Percentiles rank a stretch among this genome's conserved stretches.
Evolutionary conservation across 306 rosid species (phyloP).

Genomic region (Gastrolobium villosum): DNA sequence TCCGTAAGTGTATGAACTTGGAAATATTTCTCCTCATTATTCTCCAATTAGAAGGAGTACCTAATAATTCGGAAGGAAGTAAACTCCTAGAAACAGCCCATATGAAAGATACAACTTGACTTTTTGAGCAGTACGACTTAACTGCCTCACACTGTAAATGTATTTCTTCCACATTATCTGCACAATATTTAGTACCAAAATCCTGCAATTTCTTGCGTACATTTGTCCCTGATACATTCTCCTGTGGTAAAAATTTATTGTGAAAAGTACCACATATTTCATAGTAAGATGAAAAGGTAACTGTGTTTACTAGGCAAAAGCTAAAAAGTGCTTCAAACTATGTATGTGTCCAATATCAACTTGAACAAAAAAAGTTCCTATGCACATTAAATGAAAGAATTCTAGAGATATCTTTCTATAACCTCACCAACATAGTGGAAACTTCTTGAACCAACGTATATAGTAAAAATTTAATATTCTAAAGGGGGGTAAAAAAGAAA

Average conservation of each 20-base stretch:
- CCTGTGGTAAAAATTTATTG: slow-evolving; percentile 51
- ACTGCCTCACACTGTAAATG: slow-evolving; percentile 54
- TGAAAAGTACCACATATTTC: slow-evolving; percentile 18
- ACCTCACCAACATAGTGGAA: slow-evolving; percentile 25
- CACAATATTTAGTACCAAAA: slow-evolving; percentile 40
- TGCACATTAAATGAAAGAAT: slow-evolving; percentile 17
- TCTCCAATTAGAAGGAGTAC: slow-evolving; percentile 82
- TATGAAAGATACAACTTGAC: slow-evolving; percentile 86
- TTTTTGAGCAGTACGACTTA: slow-evolving; percentile 67
- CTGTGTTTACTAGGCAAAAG: background rate
- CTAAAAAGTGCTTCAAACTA: background rate
- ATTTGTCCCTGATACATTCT: slow-evolving; percentile 44
- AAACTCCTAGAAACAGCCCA: slow-evolving; percentile 94
- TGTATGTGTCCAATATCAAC: slow-evolving; percentile 26
- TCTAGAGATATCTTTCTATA: slow-evolving; percentile 12
- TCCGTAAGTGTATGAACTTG: slow-evolving; percentile 73
- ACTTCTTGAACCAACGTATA: slow-evolving; percentile 35
- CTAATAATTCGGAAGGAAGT: slow-evolving; percentile 80
- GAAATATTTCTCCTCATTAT: slow-evolving; percentile 76
- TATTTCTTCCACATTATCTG: slow-evolving; percentile 49
- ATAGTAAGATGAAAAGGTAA: slow-evolving; percentile 4
- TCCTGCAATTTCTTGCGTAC: slow-evolving; percentile 46
- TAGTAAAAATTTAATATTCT: slow-evolving; percentile 36
- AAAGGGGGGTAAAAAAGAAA: background rate
- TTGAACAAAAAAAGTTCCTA: background rate